A percentile compares a stretch with the other conserved stretches of the same genome.
Conservation (phyloP, 805 yeast species). For the Candida nitratophila region DNA sequence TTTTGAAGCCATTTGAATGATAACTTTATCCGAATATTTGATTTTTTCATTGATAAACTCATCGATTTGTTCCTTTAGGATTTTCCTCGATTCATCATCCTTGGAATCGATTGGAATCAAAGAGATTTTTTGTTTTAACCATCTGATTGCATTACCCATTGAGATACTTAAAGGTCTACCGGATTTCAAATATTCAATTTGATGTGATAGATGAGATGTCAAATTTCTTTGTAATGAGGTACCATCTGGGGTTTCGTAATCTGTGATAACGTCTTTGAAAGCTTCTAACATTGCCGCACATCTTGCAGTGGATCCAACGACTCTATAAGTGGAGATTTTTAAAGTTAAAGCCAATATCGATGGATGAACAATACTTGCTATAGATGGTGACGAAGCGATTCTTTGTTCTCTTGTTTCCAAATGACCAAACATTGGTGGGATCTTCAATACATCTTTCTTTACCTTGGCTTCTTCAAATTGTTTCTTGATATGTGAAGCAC, state of each 20-base stretch:
- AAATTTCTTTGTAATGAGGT: slow-evolving; percentile 83
- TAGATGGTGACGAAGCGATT: slow-evolving; percentile 47
- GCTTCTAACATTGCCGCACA: slow-evolving; percentile 80
- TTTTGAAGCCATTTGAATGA: slow-evolving; percentile 69
- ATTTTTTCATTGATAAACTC: slow-evolving; percentile 79
- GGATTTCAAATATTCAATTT: slow-evolving; percentile 84
- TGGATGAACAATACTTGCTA: slow-evolving; percentile 78
- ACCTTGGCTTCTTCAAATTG: slow-evolving; percentile 45
- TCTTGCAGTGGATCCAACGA: slow-evolving; percentile 86
- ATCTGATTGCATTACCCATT: slow-evolving; percentile 97
- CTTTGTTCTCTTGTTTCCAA: slow-evolving; percentile 76
- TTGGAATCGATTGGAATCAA: slow-evolving; percentile 65
- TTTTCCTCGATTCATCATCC: slow-evolving; percentile 61
- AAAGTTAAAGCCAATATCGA: slow-evolving; percentile 71
- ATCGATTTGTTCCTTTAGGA: slow-evolving; percentile 62
- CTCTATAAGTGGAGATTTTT: slow-evolving; percentile 72
- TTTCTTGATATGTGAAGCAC: slow-evolving; percentile 45
- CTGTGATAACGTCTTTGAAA: slow-evolving; percentile 70
- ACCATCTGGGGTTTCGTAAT: slow-evolving; percentile 79
- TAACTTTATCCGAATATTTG: slow-evolving; percentile 74
- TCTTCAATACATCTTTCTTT: slow-evolving; percentile 35
- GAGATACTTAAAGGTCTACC: slow-evolving; percentile 88
- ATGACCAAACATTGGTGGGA: slow-evolving; percentile 69
- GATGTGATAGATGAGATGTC: slow-evolving; percentile 82
- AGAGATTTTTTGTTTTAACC: slow-evolving; percentile 93